phyloP scores from a whole-genome alignment of 768 basidiomycete species.

The Boletus tomentosulus region DNA sequence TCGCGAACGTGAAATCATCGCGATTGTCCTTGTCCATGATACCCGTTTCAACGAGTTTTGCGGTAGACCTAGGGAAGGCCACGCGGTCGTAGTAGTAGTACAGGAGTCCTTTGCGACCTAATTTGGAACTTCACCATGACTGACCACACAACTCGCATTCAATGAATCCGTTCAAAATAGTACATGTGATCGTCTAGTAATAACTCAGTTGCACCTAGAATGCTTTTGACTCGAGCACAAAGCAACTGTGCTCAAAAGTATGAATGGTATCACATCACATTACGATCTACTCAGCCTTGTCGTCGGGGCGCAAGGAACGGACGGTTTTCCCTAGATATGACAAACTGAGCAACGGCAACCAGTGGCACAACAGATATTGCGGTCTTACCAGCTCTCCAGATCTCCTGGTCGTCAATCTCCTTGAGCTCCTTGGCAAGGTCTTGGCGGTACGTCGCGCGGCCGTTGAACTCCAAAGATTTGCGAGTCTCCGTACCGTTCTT shows the following conservation, averaged over 20 bases:
- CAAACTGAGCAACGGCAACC: conserved; percentile 5
- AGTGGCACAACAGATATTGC: neutral
- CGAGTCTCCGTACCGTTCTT: conserved; percentile 95
- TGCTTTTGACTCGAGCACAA: conserved; percentile 23
- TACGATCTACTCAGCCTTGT: conserved; percentile 55
- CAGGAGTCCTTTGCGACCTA: neutral
- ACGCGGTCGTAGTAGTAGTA: neutral
- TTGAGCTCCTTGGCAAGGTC: conserved; percentile 89
- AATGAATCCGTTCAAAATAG: neutral
- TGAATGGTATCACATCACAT: conserved; percentile 9
- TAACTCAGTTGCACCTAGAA: conserved; percentile 20
- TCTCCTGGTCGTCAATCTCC: conserved; percentile 97
- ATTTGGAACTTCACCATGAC: neutral
- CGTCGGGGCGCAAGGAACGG: conserved; percentile 81
- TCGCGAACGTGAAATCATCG: conserved; percentile 91
- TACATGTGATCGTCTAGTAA: conserved; percentile 13
- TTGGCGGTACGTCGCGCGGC: conserved; percentile 85
- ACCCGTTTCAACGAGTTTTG: neutral
- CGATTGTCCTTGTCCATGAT: conserved; percentile 60
- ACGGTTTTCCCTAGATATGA: conserved; percentile 70
- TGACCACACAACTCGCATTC: neutral
- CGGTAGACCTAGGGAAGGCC: neutral
- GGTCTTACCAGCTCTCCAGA: conserved; percentile 85
- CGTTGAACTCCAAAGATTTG: conserved; percentile 95
- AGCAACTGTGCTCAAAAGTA: conserved; percentile 10